phyloP scores from a whole-genome alignment of 2,329 filamentous ascomycete species.

The Colletotrichum siamense region DNA sequence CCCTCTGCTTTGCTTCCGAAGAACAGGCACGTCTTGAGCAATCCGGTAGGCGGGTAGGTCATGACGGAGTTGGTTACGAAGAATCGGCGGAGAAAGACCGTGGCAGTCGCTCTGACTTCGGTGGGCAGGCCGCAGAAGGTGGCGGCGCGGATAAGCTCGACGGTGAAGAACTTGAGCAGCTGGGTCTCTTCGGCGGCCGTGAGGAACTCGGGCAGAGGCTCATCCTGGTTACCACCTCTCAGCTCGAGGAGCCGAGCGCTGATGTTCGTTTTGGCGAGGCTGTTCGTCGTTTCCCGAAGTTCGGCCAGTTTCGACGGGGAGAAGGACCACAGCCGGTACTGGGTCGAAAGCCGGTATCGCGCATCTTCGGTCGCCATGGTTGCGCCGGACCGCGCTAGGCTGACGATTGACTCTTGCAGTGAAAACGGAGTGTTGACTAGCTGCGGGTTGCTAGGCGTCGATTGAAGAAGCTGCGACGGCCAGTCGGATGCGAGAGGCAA shows the following conservation, averaged over 20 bases:
- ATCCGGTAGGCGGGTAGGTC: conserved; percentile 91
- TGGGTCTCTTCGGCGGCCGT: conserved; percentile 83
- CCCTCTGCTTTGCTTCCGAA: conserved; percentile 94
- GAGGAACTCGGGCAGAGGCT: conserved; percentile 72
- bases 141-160: conserved; percentile 62
- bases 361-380: conserved; percentile 84
- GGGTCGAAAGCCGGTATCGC: conserved; percentile 86
- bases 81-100: conserved; percentile 91
- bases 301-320: conserved; percentile 73
- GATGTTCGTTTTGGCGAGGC: conserved; percentile 71
- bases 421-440: not conserved
- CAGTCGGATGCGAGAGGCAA: not conserved
- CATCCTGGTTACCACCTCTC: conserved; percentile 27
- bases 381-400: not conserved
- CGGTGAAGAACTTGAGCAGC: conserved; percentile 79
- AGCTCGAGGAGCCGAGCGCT: conserved; percentile 56
- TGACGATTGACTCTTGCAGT: not conserved
- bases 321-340: conserved; percentile 94
- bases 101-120: conserved; percentile 68
- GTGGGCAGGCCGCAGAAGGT: conserved; percentile 58
- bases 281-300: conserved; percentile 80
- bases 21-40: conserved; percentile 90
- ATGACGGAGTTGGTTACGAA: conserved; percentile 95
- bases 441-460: not conserved
- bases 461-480: not conserved